Conservation (phyloP, 2,329 filamentous ascomycete species). For the Cladorrhinum sp. region DNA sequence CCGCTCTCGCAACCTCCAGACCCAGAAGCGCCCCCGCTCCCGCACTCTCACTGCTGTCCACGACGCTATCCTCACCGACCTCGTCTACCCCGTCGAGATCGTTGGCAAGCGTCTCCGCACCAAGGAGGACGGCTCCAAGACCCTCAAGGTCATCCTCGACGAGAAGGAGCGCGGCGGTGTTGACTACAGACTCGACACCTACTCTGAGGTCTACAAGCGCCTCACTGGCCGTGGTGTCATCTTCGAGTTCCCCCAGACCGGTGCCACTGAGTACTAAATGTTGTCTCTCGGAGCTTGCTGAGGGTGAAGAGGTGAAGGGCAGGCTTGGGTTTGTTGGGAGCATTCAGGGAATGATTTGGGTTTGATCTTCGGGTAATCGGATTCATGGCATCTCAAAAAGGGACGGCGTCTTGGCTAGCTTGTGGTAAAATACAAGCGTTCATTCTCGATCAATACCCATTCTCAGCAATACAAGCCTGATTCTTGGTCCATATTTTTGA, state of each 20-base stretch:
- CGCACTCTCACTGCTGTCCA: constrained; percentile 98
- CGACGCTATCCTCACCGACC: constrained; percentile 95
- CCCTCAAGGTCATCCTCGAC: constrained; percentile 97
- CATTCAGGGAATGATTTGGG: constrained; percentile 25
- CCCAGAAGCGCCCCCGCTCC: constrained; percentile 97
- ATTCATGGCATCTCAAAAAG: constrained; percentile 27
- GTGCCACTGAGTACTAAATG: constrained; percentile 72
- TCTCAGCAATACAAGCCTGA: constrained; percentile 25
- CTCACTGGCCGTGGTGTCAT: constrained; percentile 93
- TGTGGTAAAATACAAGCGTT: constrained; percentile 29
- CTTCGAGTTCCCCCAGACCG: constrained; percentile 96
- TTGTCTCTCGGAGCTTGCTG: constrained; percentile 19
- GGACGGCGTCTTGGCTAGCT: constrained; percentile 34
- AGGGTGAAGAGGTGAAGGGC: not conserved
- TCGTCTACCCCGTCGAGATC: constrained; percentile 99
- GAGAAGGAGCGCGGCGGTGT: constrained; percentile 99
- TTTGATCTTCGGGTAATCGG: constrained; percentile 28
- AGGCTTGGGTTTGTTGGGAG: constrained; percentile 20
- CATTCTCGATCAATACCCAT: constrained; percentile 22
- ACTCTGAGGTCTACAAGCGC: constrained; percentile 98
- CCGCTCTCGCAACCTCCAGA: constrained; percentile 93
- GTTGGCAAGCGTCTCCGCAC: constrained; percentile 98
- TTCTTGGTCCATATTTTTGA: not conserved
- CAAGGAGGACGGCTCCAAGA: constrained; percentile 98
- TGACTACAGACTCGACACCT: constrained; percentile 99